phyloP scores from a whole-genome alignment of 1,139 yeast genomes.

The Candida pseudoviswanathii region DNA sequence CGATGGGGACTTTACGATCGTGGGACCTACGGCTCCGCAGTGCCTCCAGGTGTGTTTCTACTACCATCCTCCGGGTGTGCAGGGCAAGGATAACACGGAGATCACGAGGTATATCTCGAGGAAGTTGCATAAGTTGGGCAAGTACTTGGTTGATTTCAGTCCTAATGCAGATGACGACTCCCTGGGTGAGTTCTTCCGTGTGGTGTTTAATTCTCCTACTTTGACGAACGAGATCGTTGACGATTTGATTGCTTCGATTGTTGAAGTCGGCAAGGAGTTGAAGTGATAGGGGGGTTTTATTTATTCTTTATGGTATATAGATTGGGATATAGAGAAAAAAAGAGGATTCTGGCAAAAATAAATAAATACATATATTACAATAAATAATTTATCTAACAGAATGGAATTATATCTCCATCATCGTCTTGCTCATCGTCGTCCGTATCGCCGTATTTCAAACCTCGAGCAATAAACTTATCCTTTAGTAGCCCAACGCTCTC shows the following conservation, averaged over 20 bases:
- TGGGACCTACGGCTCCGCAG: constrained; percentile 58
- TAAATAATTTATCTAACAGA: neutral
- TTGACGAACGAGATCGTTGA: constrained; percentile 41
- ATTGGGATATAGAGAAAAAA: neutral
- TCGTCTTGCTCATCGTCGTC: constrained; percentile 14
- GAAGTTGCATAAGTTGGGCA: constrained; percentile 61
- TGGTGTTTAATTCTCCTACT: constrained; percentile 78
- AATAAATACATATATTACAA: neutral
- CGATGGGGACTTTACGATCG: constrained; percentile 50
- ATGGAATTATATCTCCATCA: neutral
- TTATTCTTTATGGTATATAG: neutral
- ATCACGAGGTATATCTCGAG: constrained; percentile 67
- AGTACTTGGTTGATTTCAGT: constrained; percentile 79
- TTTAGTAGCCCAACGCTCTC: constrained; percentile 21
- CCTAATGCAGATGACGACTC: constrained; percentile 60
- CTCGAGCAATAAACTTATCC: constrained; percentile 10
- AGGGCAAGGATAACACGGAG: constrained; percentile 44
- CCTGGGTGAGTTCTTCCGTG: constrained; percentile 81
- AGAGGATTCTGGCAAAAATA: neutral
- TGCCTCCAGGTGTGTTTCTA: constrained; percentile 86
- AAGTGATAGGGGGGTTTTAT: neutral
- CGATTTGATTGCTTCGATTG: constrained; percentile 38
- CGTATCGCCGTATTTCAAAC: constrained; percentile 8
- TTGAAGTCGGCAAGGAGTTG: constrained; percentile 26
- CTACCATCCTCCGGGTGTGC: constrained; percentile 50